Conservation (phyloP, 179 eudicot species). For the Vitellaria paradoxa region DNA sequence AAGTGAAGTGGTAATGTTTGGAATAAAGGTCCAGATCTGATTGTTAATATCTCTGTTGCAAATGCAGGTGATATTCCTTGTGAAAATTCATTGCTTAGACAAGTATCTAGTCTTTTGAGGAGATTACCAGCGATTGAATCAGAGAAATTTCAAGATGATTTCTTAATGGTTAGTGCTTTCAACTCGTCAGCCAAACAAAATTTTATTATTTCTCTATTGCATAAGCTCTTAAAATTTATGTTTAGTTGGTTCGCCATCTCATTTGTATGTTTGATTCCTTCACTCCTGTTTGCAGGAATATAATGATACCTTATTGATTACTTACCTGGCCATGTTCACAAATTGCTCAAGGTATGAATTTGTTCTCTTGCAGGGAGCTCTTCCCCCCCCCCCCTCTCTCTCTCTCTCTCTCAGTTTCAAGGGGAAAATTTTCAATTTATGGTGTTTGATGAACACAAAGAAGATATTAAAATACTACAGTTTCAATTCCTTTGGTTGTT, state of each 20-base stretch:
- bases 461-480: background rate
- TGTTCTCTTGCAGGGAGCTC: background rate
- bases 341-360: constrained; percentile 79
- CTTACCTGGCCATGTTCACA: constrained; percentile 95
- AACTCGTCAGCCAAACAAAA: background rate
- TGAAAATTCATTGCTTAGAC: constrained; percentile 87
- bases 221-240: background rate
- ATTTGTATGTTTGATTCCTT: background rate
- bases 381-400: too few relatives aligned
- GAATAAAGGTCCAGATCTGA: background rate
- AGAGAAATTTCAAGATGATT: constrained; percentile 90
- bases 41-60: background rate
- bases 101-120: constrained; percentile 96
- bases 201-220: background rate
- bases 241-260: too few relatives aligned
- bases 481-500: background rate
- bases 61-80: constrained; percentile 81
- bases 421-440: background rate
- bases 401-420: too few relatives aligned
- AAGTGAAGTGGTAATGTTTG: constrained; percentile 9
- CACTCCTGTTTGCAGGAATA: constrained; percentile 62
- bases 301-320: constrained; percentile 80
- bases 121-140: constrained; percentile 95
- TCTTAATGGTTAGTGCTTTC: constrained; percentile 71
- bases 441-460: background rate